These are phyloP conservation scores for Paecilomyces variotii DNA, from an alignment of 2,329 filamentous ascomycete genomes.

Conservation along the genomic window DNA sequence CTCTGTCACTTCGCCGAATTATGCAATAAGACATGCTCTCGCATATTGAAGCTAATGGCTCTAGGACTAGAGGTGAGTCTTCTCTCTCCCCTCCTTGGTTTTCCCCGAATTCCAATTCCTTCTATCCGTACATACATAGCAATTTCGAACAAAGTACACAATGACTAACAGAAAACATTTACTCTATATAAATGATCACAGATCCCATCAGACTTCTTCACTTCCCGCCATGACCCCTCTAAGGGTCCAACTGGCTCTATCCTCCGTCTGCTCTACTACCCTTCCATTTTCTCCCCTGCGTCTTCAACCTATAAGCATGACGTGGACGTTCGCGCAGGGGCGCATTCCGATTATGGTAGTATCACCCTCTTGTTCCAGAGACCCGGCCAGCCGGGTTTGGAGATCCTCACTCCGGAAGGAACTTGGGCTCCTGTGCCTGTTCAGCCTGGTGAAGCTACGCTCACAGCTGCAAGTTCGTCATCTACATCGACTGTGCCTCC, in stretches of 20 bases:
- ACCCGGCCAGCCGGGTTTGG: constrained; percentile 74
- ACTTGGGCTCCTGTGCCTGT: constrained; percentile 62
- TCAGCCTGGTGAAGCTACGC: constrained; percentile 35
- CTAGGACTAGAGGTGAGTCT: constrained; percentile 58
- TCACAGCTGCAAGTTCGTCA: background rate
- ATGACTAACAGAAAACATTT: background rate
- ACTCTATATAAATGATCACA: constrained; percentile 6
- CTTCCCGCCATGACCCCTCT: constrained; percentile 49
- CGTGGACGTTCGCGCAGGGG: constrained; percentile 73
- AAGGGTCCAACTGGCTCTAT: constrained; percentile 48
- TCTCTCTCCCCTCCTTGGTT: background rate
- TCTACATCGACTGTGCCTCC: constrained; percentile 51
- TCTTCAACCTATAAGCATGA: constrained; percentile 38
- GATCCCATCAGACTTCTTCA: constrained; percentile 49
- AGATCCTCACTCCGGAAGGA: constrained; percentile 58
- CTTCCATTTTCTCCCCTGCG: constrained; percentile 43
- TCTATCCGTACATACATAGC: background rate
- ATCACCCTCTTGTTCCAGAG: constrained; percentile 74
- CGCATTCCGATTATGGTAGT: constrained; percentile 78
- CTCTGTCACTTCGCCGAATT: constrained; percentile 59
- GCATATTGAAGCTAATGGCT: constrained; percentile 68
- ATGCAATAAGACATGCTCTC: constrained; percentile 65
- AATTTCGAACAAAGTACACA: background rate
- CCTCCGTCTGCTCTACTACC: constrained; percentile 67
- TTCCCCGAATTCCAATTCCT: background rate